Conservation (phyloP, 306 rosid genomes). For the Begonia loranthoides region DNA sequence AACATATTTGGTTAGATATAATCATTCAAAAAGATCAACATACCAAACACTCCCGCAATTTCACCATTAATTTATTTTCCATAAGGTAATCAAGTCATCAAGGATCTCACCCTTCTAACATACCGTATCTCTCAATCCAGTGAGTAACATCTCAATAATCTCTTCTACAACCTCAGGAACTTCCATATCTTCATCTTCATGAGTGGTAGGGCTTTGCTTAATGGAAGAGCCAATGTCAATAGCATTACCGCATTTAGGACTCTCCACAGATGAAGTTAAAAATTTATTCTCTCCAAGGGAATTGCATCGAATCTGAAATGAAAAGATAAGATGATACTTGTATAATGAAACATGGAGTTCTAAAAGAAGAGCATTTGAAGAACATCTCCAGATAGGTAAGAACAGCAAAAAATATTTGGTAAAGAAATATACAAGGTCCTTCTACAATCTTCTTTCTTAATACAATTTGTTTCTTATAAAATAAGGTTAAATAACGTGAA, state of each 20-base stretch:
- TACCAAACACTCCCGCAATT: no score
- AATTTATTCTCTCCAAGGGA: conserved; percentile 43
- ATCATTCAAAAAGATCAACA: no score
- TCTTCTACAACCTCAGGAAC: conserved; percentile 89
- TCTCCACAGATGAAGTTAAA: conserved; percentile 26
- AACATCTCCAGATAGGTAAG: no score
- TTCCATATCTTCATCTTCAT: conserved; percentile 75
- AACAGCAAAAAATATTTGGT: no score
- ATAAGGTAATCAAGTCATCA: conserved; percentile 16
- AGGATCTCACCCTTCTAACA: conserved; percentile 35
- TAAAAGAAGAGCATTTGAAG: no score
- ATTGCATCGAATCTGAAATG: conserved; percentile 57
- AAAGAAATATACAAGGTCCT: no score
- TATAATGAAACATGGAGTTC: neutral
- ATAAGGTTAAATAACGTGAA: no score
- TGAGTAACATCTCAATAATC: conserved; percentile 83
- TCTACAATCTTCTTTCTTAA: no score
- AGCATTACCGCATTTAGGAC: conserved; percentile 23
- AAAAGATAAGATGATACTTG: conserved; percentile 18
- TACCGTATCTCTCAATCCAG: conserved; percentile 93
- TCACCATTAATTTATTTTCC: conserved; percentile 3
- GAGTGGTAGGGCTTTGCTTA: conserved; percentile 19
- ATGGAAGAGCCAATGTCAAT: conserved; percentile 16
- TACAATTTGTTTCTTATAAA: no score
- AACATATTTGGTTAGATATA: no score